These are phyloP conservation scores for Thinopyrum obtusiflorum DNA, from an alignment of 202 grass and related monocot genomes.

Conservation along the genomic window DNA sequence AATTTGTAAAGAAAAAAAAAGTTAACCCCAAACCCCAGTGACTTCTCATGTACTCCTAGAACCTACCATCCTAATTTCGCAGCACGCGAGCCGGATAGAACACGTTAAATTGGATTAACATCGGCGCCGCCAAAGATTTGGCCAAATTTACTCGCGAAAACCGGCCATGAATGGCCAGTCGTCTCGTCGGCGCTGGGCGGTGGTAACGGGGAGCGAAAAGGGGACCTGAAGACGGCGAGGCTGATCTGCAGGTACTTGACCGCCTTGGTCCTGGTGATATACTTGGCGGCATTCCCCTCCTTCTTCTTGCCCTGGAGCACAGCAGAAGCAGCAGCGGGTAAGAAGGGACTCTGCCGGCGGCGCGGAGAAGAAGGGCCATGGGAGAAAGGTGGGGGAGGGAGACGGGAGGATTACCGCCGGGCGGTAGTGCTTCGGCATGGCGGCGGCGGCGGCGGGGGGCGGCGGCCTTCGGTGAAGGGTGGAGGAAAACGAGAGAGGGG, in stretches of 20 bases:
- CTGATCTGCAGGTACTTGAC: slow-evolving; percentile 79
- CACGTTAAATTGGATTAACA: background rate
- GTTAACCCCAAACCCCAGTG: background rate
- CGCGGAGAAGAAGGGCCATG: background rate
- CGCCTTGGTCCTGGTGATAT: slow-evolving; percentile 90
- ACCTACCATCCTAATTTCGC: no score
- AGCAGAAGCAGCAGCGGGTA: background rate
- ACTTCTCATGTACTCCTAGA: background rate
- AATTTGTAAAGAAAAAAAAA: background rate
- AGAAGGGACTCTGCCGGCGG: background rate
- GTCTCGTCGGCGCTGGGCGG: background rate
- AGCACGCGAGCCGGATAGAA: no score
- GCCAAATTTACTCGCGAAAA: background rate
- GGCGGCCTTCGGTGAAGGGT: background rate
- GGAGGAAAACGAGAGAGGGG: background rate
- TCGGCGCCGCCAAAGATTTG: background rate
- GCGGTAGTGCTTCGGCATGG: slow-evolving; percentile 41
- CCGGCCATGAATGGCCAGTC: background rate
- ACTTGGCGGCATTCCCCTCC: slow-evolving; percentile 94
- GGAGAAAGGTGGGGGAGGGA: background rate
- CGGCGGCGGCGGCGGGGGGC: background rate
- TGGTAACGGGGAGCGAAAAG: background rate
- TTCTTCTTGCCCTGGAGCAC: slow-evolving; percentile 74
- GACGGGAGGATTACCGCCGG: background rate
- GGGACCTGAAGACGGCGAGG: slow-evolving; percentile 71